Conservation (phyloP, 441 rosid species). For the Codiaeum variegatum region DNA sequence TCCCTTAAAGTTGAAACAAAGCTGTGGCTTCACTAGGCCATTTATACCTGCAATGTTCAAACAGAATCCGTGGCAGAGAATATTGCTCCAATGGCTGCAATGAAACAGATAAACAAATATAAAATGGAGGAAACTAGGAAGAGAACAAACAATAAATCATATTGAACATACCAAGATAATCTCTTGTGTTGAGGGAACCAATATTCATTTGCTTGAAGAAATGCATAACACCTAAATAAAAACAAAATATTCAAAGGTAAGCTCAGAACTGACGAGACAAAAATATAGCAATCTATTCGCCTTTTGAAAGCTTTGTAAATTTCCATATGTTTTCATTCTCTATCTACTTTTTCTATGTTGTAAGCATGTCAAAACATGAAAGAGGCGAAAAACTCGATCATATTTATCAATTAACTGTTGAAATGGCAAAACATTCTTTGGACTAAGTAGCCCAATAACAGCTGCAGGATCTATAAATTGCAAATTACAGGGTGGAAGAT, state of each 20-base stretch:
- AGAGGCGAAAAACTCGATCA: no score
- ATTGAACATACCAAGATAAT: slow-evolving; percentile 61
- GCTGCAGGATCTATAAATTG: not conserved
- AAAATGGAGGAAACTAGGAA: not conserved
- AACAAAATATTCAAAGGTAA: slow-evolving; percentile 11
- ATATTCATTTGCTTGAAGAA: slow-evolving; percentile 71
- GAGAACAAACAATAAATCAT: not conserved
- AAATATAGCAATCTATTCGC: not conserved
- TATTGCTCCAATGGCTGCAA: slow-evolving; percentile 89
- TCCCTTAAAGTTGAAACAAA: slow-evolving; percentile 11
- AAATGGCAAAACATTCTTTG: not conserved
- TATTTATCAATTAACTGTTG: not conserved
- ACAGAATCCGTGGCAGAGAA: slow-evolving; percentile 97
- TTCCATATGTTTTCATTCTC: not conserved
- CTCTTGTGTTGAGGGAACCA: slow-evolving; percentile 57
- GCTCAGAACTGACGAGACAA: not conserved
- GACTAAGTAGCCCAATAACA: not conserved
- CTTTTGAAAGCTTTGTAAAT: not conserved
- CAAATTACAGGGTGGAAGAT: not conserved
- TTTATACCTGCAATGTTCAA: slow-evolving; percentile 84
- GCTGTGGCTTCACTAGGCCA: slow-evolving; percentile 1
- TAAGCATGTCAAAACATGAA: not conserved
- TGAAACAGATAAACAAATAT: slow-evolving; percentile 18
- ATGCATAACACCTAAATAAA: slow-evolving; percentile 59
- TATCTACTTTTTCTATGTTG: not conserved